Base-by-base conservation (phyloP, 345 rosid species). In the Eutrema heterophyllum region DNA sequence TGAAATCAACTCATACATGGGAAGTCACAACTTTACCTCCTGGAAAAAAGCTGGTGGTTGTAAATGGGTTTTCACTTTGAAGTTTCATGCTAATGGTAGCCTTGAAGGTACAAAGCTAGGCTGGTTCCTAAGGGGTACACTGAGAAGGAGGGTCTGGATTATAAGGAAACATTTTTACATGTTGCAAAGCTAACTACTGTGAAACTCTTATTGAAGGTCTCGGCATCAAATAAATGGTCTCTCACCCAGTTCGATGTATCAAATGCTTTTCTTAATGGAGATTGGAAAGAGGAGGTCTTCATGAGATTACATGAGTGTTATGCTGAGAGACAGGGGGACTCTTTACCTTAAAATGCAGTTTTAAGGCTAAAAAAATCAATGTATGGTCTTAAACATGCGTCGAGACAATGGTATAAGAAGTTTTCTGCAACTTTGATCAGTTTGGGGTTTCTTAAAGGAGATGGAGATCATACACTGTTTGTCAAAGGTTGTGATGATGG, bases 221-320 rank as follows among this genome's bases (percentile, higher is more conserved):
- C 4, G 1, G 21, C 16, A 1, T 45, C 10, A 0, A 46, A 46
- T 5, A 7, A 46, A 0, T 15, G 10, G 51, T 16, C 4, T 16
- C 3, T 46, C 0, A 46, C 18, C 2, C 26, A 46, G 7, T 1
- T 46, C 3, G 51, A 46, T 7, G 2, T 46, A 1, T 46, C 26
- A 0, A 46, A 46, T 46, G 51, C 11, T 1, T 46, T 15, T 3
- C 26, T 46, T 6, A 46, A 46, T 16, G 51, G 24, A 0, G 4
- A 46, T 7, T 16, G 16, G 4, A 11, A 7, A 0, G 11, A 46
- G 7, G 26, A 46, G 0, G 16, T 15, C 0, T 46, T 6, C 7
- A 15, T 46, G 51, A 0, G n/a, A n/a, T n/a, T n/a, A n/a, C n/a
- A n/a, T n/a, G n/a, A 0, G 0, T 5, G 10, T 0, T 5, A 4